Evolutionary conservation across 495 filamentous ascomycete species (phyloP), one percentile per base, ranked within the genome.

Genomic region (Cudoniella acicularis): DNA sequence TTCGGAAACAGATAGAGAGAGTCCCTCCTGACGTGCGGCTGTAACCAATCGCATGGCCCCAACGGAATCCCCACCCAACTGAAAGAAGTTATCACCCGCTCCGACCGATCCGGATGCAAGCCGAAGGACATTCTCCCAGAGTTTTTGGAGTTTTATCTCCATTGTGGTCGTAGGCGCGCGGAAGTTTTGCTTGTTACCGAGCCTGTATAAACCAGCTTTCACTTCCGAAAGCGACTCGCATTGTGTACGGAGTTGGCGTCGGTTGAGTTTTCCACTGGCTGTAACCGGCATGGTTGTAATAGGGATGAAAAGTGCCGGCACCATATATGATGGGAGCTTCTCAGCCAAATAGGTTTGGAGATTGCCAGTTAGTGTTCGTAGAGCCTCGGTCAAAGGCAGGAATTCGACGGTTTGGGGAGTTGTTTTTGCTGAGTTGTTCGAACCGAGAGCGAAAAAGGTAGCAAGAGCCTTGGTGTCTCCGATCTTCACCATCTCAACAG

Each of bases 41-140:
- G 83, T 80, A 10, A 85, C 85, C 50, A 89, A 73, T 68, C 82
- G 85, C 78, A 89, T 88, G 1, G 85, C 85, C 11, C 79, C 77
- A 49, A 89, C 85, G 1, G 86, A 88, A 60, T 89, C 86, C 42
- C 86, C 86, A 10, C 86, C 86, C 2, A 87, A 73, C 20, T 72
- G 75, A 59, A 89, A 73, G 66, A 89, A 88, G 60, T 77, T 81
- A 60, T 85, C 77, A 20, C 79, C 69, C 30, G 83, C 59, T 10
- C 74, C 72, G 27, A 87, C 80, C 9, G 36, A 9, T 8, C 36
- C 16, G 36, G 9, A 9, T 41, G 36, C 9, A 16, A 41, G 9
- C 9, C 16, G 8, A 9, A 41, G 16, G 9, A 41, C 36, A 8
- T 41, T 16, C 6, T 73, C 27, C 47, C 47, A 49, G 2, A 49